Evolutionary conservation across 306 rosid genomes (phyloP).

Genomic region (Quercus gilva): DNA sequence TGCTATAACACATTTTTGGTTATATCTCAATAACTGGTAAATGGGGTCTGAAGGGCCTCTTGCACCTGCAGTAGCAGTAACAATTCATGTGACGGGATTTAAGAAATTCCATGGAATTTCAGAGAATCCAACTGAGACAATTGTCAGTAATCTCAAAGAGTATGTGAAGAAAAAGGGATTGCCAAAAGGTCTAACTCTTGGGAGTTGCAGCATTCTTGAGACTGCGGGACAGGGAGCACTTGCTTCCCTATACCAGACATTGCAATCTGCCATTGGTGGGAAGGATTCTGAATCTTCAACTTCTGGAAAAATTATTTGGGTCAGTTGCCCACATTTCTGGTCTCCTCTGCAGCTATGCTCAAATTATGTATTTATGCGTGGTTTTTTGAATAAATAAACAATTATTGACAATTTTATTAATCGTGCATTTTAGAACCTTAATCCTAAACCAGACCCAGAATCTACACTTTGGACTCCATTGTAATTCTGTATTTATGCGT

Average conservation of each 20-base stretch:
- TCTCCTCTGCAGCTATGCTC: background rate
- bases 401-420: too few relatives aligned
- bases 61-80: constrained; percentile 33
- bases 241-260: constrained; percentile 44
- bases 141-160: constrained; percentile 57
- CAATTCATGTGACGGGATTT: constrained; percentile 85
- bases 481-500: background rate
- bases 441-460: background rate
- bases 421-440: background rate
- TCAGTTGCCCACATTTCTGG: constrained; percentile 32
- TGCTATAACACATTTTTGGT: constrained; percentile 25
- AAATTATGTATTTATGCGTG: background rate
- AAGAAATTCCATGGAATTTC: constrained; percentile 97
- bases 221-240: constrained; percentile 90
- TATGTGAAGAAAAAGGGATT: constrained; percentile 68
- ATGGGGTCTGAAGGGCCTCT: constrained; percentile 98
- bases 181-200: constrained; percentile 73
- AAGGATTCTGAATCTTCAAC: constrained; percentile 55
- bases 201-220: constrained; percentile 84
- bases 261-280: constrained; percentile 57
- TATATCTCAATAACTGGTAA: constrained; percentile 27
- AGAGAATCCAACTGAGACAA: constrained; percentile 84
- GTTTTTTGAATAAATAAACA: background rate
- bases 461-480: background rate
- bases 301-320: constrained; percentile 64